Evolutionary conservation across 441 rosid species (phyloP).

Genomic region (Kokia cookei): DNA sequence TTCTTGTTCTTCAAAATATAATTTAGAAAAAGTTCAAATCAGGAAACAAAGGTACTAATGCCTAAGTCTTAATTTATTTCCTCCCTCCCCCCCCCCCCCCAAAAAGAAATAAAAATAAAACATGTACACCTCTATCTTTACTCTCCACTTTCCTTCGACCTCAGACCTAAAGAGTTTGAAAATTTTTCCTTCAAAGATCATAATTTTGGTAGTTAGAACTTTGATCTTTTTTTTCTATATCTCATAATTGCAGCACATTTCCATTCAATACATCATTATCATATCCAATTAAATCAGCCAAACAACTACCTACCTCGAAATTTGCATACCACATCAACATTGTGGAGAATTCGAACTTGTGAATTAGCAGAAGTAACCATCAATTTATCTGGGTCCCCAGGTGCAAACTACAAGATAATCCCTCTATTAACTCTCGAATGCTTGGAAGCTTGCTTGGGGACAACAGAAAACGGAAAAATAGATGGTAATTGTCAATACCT

Average conservation of each 20-base stretch:
- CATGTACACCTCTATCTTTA: background rate
- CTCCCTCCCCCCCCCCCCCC: background rate
- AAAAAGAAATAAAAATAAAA: background rate
- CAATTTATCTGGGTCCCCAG: slow-evolving; percentile 30
- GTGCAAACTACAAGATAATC: slow-evolving; percentile 27
- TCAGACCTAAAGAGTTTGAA: background rate
- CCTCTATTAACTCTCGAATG: background rate
- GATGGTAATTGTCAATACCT: slow-evolving; percentile 18
- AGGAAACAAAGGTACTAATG: background rate
- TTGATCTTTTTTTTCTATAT: background rate
- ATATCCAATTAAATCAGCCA: background rate
- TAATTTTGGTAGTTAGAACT: background rate
- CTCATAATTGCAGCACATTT: background rate
- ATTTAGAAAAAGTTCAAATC: background rate
- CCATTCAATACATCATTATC: background rate
- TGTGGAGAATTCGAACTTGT: slow-evolving; percentile 25
- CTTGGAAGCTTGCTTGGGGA: background rate
- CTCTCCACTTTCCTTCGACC: background rate
- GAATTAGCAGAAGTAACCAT: slow-evolving; percentile 47
- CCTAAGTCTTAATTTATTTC: background rate
- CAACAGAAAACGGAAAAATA: background rate
- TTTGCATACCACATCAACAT: slow-evolving; percentile 29
- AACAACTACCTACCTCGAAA: slow-evolving; percentile 23
- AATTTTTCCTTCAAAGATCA: background rate
- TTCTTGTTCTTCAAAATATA: background rate